Base-by-base conservation (phyloP, 441 rosid species). In the Brassica hybrid region DNA sequence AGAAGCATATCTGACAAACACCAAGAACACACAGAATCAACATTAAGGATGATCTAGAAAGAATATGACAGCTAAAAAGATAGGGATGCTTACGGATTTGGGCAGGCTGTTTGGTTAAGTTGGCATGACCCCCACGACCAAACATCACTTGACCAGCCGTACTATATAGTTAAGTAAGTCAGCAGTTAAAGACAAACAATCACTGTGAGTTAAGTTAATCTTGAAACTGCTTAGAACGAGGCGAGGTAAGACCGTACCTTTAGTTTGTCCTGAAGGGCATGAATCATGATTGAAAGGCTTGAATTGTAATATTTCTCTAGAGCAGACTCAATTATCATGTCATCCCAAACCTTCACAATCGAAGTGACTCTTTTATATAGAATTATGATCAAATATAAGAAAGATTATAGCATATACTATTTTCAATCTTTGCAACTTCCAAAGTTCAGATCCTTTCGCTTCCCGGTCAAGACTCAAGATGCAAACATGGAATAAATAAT, bases 321-420 rank as follows among this genome's bases (percentile, higher is more conserved):
- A 27, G 98, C 99, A 75, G 92, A 82, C 5, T 90, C 91, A 65
- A 93, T 93, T 56, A 91, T 93, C 90, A 88, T 86, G 85, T 27
- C 75, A 81, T 93, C 98, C 98, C 99, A 94, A 11, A 95, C 91
- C 99, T 95, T 88, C 73, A 50, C 36, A 41, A 65, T 65, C 14
- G 19, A 65, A 38, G 18, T 12, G 62, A 21, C 4, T 21, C 62
- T 19, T 58, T 18, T 9, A 3, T 19, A 57, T 57, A 57, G 23
- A n/a, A 18, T 16, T 57, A 57, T 0, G 23, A 63, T 32, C 45
- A 27, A 19, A 19, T 19, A 7, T 62, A 30, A 30, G 56, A 2
- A 50, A 14, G 10, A 50, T 50, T n/a, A 48, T 48, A 48, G 56
- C 17, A n/a, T 48, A 48, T 48, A 48, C 56, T 48, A 48, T 48